Base-by-base conservation (phyloP, 2,329 filamentous ascomycete species). In the Aspergillus sergii region DNA sequence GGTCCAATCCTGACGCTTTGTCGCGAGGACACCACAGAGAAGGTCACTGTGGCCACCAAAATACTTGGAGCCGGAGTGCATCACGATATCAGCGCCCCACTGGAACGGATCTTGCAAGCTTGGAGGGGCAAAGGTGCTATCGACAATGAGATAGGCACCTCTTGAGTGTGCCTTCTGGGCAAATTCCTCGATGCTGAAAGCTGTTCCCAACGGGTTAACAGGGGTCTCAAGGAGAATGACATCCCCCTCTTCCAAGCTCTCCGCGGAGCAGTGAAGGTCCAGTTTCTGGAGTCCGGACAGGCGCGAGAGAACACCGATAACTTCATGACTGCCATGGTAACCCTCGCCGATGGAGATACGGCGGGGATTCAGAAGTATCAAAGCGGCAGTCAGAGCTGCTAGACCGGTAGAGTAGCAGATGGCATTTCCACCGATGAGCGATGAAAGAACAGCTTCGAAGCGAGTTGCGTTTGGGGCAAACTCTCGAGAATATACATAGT, bases 41-140 rank as follows among this genome's bases (percentile, higher is more conserved):
- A 98, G 85, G 79, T 99, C 95, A 68, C 90, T 94, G 80, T 99
- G 95, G 0, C 95, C 95, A 23, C 95, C 95, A 69, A 99, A 88
- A 79, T 98, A 99, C 83, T 98, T 99, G 21, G 94, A 97, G 4
- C 93, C 95, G 58, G 87, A 91, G 79, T 99, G 95, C 92, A 98
- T 91, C 39, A 97, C 87, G 1, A 94, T 79, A 78, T 98, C 94
- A 32, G 91, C 93, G 54, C 93, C 94, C 76, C 86, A 90, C 32
- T 77, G 74, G 72, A 98, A 95, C 0, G 95, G 94, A 72, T 97
- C 91, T 75, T 93, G 90, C 63, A 99, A 82, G 32, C 92, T 92
- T 36, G 95, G 95, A 46, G 95, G 95, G 3, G 89, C 95, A 79
- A 99, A 97, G 0, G 95, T 99, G 2, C 92, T 89, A 78, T 99